Base-by-base conservation (phyloP, 2,329 filamentous ascomycete genomes). In the Penicillium crustosum region DNA sequence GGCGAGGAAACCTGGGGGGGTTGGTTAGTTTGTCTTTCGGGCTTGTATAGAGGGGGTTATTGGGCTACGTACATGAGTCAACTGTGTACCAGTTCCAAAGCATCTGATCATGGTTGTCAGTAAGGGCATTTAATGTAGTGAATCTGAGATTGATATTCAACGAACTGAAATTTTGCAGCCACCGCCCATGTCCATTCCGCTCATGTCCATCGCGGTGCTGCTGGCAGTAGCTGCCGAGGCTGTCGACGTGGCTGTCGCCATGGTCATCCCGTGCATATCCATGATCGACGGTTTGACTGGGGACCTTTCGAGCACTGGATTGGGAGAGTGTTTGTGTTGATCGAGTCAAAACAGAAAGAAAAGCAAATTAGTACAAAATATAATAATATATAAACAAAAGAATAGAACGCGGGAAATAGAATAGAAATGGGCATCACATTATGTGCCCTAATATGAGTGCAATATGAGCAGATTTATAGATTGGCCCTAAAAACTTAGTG, bases 1-100 rank as follows among this genome's bases (percentile, higher is more conserved):
- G 25, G 88, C 77, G 68, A 94, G 82, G 81, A 94, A 93, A 75
- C 86, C 77, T 79, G 41, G 5, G 5, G 5, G 7, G 10, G 15
- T 29, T 29, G 7, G n/a, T 50, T 50, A 21, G 45, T 8, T 35
- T 23, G n/a, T n/a, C n/a, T 5, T 35, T 31, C 10, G 15, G 21
- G 1, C 3, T 41, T 27, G 3, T 23, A 2, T 51, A 6, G 13
- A 29, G 27, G 25, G 25, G 41, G 12, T 17, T 19, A 12, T 29
- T 7, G 15, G 17, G 38, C 7, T 13, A n/a, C 58, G 7, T 60
- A 67, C 65, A 67, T 25, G 63, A 35, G 39, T 65, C 64, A 12
- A 67, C 58, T 6, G 65, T 66, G 39, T 61, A 52, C 65, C 65
- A 67, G 38, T 67, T 67, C 65, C 65, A 67, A 4, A 66, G 54